A percentile compares a stretch with the other conserved stretches of the same genome.
These are phyloP conservation scores for Trebouxia gelatinosa DNA, from an alignment of 163 green algal genomes.

Conservation along the genomic window DNA sequence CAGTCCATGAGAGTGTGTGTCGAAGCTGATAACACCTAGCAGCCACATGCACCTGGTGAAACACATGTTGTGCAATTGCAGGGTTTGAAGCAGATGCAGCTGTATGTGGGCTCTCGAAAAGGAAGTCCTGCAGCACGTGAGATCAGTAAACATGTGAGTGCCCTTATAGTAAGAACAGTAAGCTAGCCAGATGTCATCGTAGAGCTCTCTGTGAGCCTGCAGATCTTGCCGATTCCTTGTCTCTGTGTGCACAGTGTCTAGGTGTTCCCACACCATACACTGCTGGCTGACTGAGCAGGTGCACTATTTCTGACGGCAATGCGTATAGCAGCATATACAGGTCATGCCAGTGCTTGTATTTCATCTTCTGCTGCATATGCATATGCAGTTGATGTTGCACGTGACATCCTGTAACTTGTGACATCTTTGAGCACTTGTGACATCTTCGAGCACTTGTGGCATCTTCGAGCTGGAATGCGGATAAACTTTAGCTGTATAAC, in stretches of 20 bases:
- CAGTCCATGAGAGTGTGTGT: not conserved
- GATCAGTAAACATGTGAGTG: not conserved
- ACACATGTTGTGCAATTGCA: not conserved
- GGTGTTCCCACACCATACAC: not conserved
- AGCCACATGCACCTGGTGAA: not conserved
- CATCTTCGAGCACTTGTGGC: too few relatives aligned
- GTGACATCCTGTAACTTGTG: too few relatives aligned
- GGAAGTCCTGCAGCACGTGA: slow-evolving; percentile 1
- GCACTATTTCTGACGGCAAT: not conserved
- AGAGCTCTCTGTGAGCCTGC: too few relatives aligned
- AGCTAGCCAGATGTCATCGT: too few relatives aligned
- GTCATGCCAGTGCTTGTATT: too few relatives aligned
- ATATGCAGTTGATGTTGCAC: too few relatives aligned
- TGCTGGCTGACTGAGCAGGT: not conserved
- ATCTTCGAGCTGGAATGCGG: not conserved
- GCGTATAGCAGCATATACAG: too few relatives aligned
- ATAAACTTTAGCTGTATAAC: not conserved
- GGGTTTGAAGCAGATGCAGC: slow-evolving; percentile 17
- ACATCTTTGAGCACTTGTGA: too few relatives aligned
- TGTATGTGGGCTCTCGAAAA: slow-evolving; percentile 23
- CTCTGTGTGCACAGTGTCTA: not conserved
- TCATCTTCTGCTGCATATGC: too few relatives aligned
- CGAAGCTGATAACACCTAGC: not conserved
- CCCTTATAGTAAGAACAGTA: too few relatives aligned
- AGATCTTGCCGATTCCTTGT: not conserved